These are phyloP conservation scores for Solanum sejunctum DNA, from an alignment of 257 asterid species.

Conservation along the genomic window DNA sequence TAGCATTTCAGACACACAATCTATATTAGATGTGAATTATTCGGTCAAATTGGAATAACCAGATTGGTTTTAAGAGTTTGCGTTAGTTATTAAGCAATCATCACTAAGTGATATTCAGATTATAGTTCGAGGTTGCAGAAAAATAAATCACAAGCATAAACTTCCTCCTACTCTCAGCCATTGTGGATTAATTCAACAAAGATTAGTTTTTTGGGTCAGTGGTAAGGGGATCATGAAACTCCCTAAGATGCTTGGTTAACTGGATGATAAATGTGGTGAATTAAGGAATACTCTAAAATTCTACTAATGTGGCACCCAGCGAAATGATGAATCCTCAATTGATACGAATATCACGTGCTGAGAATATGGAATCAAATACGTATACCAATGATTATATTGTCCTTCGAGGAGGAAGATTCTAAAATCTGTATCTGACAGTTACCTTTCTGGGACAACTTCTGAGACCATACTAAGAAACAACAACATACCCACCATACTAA, in stretches of 20 bases:
- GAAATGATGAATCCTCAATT: background rate
- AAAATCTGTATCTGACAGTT: background rate
- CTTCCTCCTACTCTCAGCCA: background rate
- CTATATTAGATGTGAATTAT: background rate
- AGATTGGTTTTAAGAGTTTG: background rate
- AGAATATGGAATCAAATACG: background rate
- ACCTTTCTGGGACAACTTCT: background rate
- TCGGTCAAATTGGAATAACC: background rate
- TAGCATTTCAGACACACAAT: background rate
- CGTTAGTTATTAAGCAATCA: background rate
- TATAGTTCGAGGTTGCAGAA: background rate
- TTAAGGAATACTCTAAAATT: background rate
- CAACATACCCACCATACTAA: background rate
- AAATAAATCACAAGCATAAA: background rate
- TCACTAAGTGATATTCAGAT: background rate
- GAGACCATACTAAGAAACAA: background rate
- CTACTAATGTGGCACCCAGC: background rate
- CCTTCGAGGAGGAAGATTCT: background rate
- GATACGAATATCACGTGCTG: background rate
- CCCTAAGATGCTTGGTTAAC: background rate
- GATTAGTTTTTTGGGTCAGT: background rate
- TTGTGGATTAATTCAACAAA: background rate
- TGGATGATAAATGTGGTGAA: background rate
- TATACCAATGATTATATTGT: background rate
- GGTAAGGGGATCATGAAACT: background rate